Conservation (phyloP, 2,329 filamentous ascomycete species). For the Cercospora zeina region DNA sequence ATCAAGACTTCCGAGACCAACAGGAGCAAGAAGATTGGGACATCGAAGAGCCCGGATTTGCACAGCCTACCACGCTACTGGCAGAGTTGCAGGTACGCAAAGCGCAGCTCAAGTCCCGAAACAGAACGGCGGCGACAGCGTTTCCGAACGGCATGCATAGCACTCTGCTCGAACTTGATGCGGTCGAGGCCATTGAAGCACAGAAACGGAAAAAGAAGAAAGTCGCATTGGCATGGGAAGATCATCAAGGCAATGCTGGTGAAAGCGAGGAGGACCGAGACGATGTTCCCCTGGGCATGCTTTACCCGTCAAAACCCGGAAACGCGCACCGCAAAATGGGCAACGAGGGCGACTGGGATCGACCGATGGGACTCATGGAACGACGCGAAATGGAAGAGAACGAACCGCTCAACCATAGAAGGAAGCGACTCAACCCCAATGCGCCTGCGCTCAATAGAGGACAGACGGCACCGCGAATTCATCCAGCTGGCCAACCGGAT, state of each 20-base stretch:
- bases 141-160: constrained; percentile 81
- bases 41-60: constrained; percentile 57
- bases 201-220: constrained; percentile 71
- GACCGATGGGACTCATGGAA: constrained; percentile 73
- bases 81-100: constrained; percentile 92
- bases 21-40: constrained; percentile 49
- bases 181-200: constrained; percentile 81
- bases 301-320: constrained; percentile 65
- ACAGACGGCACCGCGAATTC: constrained; percentile 35
- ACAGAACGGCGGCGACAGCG: constrained; percentile 63
- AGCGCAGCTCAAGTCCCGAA: constrained; percentile 79
- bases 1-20: constrained; percentile 50
- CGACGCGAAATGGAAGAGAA: constrained; percentile 85
- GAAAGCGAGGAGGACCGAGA: constrained; percentile 63
- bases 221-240: constrained; percentile 90
- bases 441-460: constrained; percentile 16
- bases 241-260: constrained; percentile 49
- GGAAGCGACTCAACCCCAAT: constrained; percentile 61
- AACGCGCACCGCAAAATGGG: constrained; percentile 51
- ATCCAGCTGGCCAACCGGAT: constrained; percentile 32
- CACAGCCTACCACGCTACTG: constrained; percentile 82
- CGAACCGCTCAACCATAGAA: constrained; percentile 77
- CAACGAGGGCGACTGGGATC: constrained; percentile 52
- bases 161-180: constrained; percentile 86
- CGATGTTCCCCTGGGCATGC: constrained; percentile 82